Evolutionary conservation across 2,329 filamentous ascomycete genomes (phyloP), one percentile per base, ranked within the genome.

Genomic region (Neonectria sp.): DNA sequence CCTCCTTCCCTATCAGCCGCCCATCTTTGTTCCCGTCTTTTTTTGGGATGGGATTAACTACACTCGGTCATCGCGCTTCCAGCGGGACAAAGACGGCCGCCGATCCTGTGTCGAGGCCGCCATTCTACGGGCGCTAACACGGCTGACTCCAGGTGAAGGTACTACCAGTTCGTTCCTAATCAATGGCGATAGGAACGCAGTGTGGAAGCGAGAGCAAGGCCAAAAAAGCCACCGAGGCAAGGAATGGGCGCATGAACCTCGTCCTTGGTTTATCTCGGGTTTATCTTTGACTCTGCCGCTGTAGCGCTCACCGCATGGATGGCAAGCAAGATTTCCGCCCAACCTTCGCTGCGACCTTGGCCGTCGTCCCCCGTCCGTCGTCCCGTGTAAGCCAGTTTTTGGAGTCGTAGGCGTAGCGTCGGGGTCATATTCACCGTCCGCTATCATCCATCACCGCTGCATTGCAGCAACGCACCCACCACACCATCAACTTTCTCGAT

Each of bases 361-460:
- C 11, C n/a, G 35, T 40, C 15, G 15, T 55, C 11, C 21, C n/a
- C 33, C n/a, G 21, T 17, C 15, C 37, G 33, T 13, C 37, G 17
- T 12, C 17, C 15, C 31, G 51, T 60, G 51, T 45, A 51, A 57
- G 35, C 25, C 35, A 51, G 21, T 17, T 27, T 24, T 25, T 46
- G n/a, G 43, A 64, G 55, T 59, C 24, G 40, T 55, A 55, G 49
- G 48, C 24, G 48, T 55, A 55, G 61, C 55, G 27, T 24, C 53
- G 27, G 45, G 45, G 31, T 40, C 63, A 60, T 65, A 65, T 56
- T 65, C 63, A 65, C 63, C 56, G 56, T 60, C 56, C 29, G 45
- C 21, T 60, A 60, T 60, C 33, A 35, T 24, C n/a, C 53, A 56
- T 45, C 56, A 53, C 40, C 60, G 33, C 48, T 59, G 13, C 48